Evolutionary conservation across 1,139 yeast species (phyloP), one percentile per base, ranked within the genome.

Genomic region (Kurtzmaniella natalensis): DNA sequence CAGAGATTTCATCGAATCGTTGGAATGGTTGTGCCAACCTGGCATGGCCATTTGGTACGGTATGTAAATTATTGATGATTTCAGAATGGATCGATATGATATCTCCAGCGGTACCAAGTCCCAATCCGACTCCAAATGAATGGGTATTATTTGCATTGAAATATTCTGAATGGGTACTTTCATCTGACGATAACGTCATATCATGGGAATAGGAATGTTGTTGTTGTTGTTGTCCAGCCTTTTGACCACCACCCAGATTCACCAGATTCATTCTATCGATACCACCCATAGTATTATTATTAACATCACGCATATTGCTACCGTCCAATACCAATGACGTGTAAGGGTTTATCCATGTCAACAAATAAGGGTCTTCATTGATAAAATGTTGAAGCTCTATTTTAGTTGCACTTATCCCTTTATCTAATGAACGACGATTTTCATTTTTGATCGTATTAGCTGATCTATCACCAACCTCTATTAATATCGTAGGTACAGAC

Each of bases 51-150:
- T 37, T 5, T 35, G 36, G 32, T 42, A 40, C 10, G 22, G 18
- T 15, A 37, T 38, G 26, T 8, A 11, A 16, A 32, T 48, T 46
- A 49, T 46, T 43, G 7, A 51, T 37, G 18, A 55, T 48, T 17
- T 66, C 73, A 3, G 71, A 62, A 39, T 66, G 70, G 33, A 68
- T 68, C 5, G 71, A 63, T 5, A 59, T 53, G 17, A 68, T 67
- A 40, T 68, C 74, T 27, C 60, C 62, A 9, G 65, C 63, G 10
- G 57, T 63, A 7, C 74, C 74, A 30, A 68, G 49, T 1, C 74
- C 74, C 18, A 61, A 46, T 3, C 55, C 50, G 21, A 40, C 31
- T 2, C 43, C 50, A 25, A 36, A 34, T 7, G 31, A 18, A 27
- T 37, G 28, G 24, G 28, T 15, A 20, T 14, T 7, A 14, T 27